These are phyloP conservation scores for Hapsidospora chrysogenum DNA, from an alignment of 495 filamentous ascomycete species.

Conservation along the genomic window DNA sequence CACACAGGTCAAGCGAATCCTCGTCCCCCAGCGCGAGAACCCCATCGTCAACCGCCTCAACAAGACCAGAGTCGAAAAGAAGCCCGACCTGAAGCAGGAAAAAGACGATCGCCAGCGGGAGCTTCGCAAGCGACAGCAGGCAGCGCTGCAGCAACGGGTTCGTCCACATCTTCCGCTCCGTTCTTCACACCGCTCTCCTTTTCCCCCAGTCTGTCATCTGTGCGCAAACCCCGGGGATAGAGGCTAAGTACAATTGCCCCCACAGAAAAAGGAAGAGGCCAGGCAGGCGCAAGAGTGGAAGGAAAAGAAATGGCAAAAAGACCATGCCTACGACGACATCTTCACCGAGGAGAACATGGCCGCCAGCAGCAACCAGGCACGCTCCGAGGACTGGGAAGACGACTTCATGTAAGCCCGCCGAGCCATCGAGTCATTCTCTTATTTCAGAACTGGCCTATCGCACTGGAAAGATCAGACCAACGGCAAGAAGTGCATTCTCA, in stretches of 20 bases:
- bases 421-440: no score
- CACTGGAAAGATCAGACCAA: no score
- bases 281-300: slow-evolving; percentile 58
- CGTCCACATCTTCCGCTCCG: slow-evolving; percentile 5
- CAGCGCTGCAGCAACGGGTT: slow-evolving; percentile 46
- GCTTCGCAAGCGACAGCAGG: slow-evolving; percentile 52
- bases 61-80: slow-evolving; percentile 81
- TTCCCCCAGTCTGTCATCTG: neutral
- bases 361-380: slow-evolving; percentile 49
- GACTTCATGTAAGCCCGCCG: slow-evolving; percentile 55
- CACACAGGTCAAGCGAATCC: slow-evolving; percentile 53
- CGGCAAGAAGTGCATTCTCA: no score
- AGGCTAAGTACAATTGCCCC: no score
- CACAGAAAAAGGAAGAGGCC: slow-evolving; percentile 64
- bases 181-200: neutral
- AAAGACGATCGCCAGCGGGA: slow-evolving; percentile 57
- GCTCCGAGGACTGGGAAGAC: slow-evolving; percentile 43
- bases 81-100: slow-evolving; percentile 63
- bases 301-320: slow-evolving; percentile 83
- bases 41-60: slow-evolving; percentile 87
- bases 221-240: no score
- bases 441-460: no score
- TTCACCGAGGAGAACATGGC: slow-evolving; percentile 52
- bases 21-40: slow-evolving; percentile 65
- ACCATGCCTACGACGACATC: slow-evolving; percentile 85